Evolutionary conservation across 139 green algal species (phyloP).

Genomic region (Eudorina sp.): DNA sequence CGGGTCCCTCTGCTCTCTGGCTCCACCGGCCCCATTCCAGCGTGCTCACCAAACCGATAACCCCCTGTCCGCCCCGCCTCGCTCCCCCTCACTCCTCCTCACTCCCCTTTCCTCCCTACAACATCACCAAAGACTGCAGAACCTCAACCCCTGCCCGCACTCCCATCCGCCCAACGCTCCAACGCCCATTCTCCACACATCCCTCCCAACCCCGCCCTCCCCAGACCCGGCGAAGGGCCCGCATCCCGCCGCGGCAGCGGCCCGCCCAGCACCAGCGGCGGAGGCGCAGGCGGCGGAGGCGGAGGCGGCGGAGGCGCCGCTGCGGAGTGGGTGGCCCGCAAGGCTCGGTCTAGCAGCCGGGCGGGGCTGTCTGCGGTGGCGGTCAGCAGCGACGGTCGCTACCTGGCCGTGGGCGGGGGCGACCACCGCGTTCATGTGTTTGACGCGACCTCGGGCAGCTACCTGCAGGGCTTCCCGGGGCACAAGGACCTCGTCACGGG

Average conservation of each 20-base stretch:
- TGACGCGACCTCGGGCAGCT: conserved; percentile 69
- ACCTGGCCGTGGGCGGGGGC: conserved; percentile 86
- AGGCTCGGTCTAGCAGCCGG: conserved; percentile 25
- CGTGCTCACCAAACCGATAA: too few species aligned
- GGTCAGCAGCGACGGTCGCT: conserved; percentile 78
- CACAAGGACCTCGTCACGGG: conserved; percentile 77
- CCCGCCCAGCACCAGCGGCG: not conserved
- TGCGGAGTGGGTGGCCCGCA: conserved; percentile 49
- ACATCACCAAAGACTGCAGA: too few species aligned
- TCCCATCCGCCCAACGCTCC: not conserved
- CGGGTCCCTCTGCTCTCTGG: too few species aligned
- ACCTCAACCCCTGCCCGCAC: not conserved
- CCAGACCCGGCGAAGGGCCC: conserved; percentile 19
- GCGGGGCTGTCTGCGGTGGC: conserved; percentile 72
- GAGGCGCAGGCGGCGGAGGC: too few species aligned
- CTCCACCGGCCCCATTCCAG: too few species aligned
- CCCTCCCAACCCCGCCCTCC: not conserved
- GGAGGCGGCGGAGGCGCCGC: not conserved
- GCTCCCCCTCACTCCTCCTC: too few species aligned
- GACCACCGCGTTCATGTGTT: conserved; percentile 91
- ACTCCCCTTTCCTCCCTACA: too few species aligned
- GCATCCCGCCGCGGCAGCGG: not conserved
- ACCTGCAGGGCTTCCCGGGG: conserved; percentile 59
- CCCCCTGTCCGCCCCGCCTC: too few species aligned
- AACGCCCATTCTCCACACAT: not conserved